phyloP scores from a whole-genome alignment of 2,329 filamentous ascomycete genomes.

The Aspergillus aculeatinus region DNA sequence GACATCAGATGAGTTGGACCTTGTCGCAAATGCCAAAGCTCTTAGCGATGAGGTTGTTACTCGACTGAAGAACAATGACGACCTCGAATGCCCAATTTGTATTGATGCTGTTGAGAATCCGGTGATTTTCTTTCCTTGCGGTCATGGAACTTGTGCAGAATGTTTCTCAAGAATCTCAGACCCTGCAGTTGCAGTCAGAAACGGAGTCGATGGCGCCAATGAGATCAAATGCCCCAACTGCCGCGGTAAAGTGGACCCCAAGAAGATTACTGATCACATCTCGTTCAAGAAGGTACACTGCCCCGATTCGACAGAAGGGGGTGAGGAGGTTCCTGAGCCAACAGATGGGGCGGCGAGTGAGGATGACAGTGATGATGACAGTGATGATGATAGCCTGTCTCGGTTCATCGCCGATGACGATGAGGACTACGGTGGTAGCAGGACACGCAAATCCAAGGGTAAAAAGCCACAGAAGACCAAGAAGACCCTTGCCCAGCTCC shows the following conservation, averaged over 20 bases:
- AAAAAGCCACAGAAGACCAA: slow-evolving; percentile 48
- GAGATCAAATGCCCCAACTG: slow-evolving; percentile 73
- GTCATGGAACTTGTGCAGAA: slow-evolving; percentile 74
- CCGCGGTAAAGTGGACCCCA: slow-evolving; percentile 63
- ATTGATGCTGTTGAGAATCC: slow-evolving; percentile 74
- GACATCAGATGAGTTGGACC: slow-evolving; percentile 53
- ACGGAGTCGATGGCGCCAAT: slow-evolving; percentile 57
- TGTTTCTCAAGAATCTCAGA: slow-evolving; percentile 72
- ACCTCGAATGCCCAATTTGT: slow-evolving; percentile 80
- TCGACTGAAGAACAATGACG: slow-evolving; percentile 62
- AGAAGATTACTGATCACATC: slow-evolving; percentile 70
- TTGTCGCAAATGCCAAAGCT: slow-evolving; percentile 62
- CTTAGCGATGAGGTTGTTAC: slow-evolving; percentile 61
- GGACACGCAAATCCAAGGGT: slow-evolving; percentile 31
- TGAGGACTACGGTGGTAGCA: slow-evolving; percentile 23
- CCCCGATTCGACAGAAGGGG: slow-evolving; percentile 48
- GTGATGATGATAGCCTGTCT: slow-evolving; percentile 32
- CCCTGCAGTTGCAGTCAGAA: slow-evolving; percentile 55
- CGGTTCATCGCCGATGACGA: slow-evolving; percentile 30
- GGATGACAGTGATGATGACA: slow-evolving; percentile 17
- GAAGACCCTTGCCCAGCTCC: slow-evolving; percentile 36
- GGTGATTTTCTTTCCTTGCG: slow-evolving; percentile 77
- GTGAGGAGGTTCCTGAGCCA: slow-evolving; percentile 13
- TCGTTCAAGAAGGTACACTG: slow-evolving; percentile 73
- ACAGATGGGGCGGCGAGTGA: slow-evolving; percentile 27